phyloP scores from a whole-genome alignment of 345 rosid species.

The Linum usitatissimum region DNA sequence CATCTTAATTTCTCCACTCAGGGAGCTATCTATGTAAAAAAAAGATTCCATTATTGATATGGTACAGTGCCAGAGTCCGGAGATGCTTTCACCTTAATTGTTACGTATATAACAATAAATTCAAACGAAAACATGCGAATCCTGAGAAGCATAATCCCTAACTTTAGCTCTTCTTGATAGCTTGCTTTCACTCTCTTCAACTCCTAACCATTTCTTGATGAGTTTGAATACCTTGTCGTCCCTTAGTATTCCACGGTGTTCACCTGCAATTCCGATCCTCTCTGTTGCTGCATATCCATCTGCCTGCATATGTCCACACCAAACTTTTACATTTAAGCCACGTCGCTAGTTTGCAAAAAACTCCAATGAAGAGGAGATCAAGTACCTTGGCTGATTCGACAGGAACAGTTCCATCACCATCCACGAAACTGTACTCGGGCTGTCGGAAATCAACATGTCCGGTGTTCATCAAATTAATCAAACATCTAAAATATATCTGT shows the following conservation, averaged over 20 bases:
- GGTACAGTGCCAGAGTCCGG: too few species aligned
- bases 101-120: too few species aligned
- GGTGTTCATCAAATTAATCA: neutral
- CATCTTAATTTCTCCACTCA: too few species aligned
- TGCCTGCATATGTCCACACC: slow-evolving; percentile 31
- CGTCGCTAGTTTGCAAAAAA: too few species aligned
- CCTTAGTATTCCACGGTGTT: slow-evolving; percentile 50
- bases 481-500: neutral
- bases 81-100: too few species aligned
- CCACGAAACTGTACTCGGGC: slow-evolving; percentile 70
- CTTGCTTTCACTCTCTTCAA: slow-evolving; percentile 28
- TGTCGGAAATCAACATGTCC: slow-evolving; percentile 18
- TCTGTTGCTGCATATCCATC: slow-evolving; percentile 52
- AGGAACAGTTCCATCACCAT: slow-evolving; percentile 95
- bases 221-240: slow-evolving; percentile 43
- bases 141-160: slow-evolving; percentile 13
- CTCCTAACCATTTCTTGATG: slow-evolving; percentile 61
- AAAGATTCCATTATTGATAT: too few species aligned
- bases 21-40: too few species aligned
- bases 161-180: slow-evolving; percentile 35
- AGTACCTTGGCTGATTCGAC: slow-evolving; percentile 69
- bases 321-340: neutral
- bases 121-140: too few species aligned
- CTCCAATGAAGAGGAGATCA: slow-evolving; percentile 13
- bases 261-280: slow-evolving; percentile 50